Evolutionary conservation across 139 green algal species (phyloP), one percentile per base, ranked within the genome.

Genomic region (Picochlorum costavermella): DNA sequence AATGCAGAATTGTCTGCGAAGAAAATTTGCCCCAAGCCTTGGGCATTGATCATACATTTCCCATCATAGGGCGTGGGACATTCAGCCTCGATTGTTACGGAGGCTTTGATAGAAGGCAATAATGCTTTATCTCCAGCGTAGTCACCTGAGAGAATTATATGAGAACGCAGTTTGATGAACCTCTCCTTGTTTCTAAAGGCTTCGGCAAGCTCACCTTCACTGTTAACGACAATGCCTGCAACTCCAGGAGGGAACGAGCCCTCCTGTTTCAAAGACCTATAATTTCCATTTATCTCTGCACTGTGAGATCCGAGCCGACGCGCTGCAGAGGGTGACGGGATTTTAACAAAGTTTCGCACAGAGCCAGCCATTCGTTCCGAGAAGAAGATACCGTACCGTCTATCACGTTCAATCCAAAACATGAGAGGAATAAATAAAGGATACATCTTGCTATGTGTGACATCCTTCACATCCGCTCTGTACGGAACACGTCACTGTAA

Each of bases 1-100:
- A 76, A 76, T 29, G 25, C 50, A 2, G 57, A 50, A 33, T 76
- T 76, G 57, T 76, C 70, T 23, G 49, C 64, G 26, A 63, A 70
- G n/a, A 76, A 25, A 48, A 76, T 37, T 57, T 48, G 31, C 5
- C 65, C 65, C 45, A 46, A n/a, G 2, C 45, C 55, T 36, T 31
- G 23, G 5, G 28, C 70, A 10, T 76, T 62, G 1, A 76, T 63
- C 17, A 76, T 46, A 56, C 70, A 76, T 36, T 55, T 55, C 8
- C 70, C 70, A 3, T 57, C 48, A 31, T 60, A 76, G 31, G 68
- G 68, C n/a, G 23, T 30, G 11, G 56, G 30, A 63, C 70, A 76
- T 25, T 68, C 55, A 14, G 56, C 64, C n/a, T 62, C 67, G 16
- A 76, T 62, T 20, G 56, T 68, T 4, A 76, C 11, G 2, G 46